Percentiles rank a stretch among this genome's conserved stretches.
These are phyloP conservation scores for Chaetoceros tenuissimus DNA, from an alignment of 108 stramenopile species.

Conservation along the genomic window DNA sequence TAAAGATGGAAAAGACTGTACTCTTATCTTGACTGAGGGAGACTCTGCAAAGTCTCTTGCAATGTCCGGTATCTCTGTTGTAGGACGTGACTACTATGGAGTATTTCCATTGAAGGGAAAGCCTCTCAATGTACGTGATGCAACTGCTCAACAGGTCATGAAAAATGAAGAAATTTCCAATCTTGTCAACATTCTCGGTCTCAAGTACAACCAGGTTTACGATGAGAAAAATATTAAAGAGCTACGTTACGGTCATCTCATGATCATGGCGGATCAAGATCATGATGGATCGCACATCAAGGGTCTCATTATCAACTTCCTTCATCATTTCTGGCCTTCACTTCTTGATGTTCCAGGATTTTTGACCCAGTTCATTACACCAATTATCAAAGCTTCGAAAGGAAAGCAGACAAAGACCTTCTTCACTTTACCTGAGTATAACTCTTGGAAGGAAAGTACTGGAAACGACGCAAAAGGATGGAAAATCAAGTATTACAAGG, in stretches of 20 bases:
- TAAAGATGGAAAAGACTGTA: conserved; percentile 86
- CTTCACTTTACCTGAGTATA: conserved; percentile 94
- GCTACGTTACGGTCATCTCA: conserved; percentile 88
- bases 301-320: conserved; percentile 98
- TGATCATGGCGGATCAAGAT: conserved; percentile 99
- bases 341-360: conserved; percentile 93
- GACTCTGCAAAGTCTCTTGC: conserved; percentile 94
- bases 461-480: conserved; percentile 90
- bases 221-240: conserved; percentile 71
- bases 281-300: conserved; percentile 99
- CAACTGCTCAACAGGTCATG: conserved; percentile 67
- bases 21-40: conserved; percentile 93
- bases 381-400: conserved; percentile 96
- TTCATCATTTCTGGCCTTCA: conserved; percentile 95
- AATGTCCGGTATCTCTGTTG: conserved; percentile 86
- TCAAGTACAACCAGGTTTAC: conserved; percentile 88
- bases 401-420: conserved; percentile 75
- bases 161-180: conserved; percentile 97
- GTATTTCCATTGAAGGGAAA: conserved; percentile 97
- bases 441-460: conserved; percentile 80
- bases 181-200: conserved; percentile 95
- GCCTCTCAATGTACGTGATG: conserved; percentile 96
- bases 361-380: conserved; percentile 99
- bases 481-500: conserved; percentile 98
- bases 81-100: conserved; percentile 87